Base-by-base conservation (phyloP, 805 yeast species). In the Kazachstania martiniae region DNA sequence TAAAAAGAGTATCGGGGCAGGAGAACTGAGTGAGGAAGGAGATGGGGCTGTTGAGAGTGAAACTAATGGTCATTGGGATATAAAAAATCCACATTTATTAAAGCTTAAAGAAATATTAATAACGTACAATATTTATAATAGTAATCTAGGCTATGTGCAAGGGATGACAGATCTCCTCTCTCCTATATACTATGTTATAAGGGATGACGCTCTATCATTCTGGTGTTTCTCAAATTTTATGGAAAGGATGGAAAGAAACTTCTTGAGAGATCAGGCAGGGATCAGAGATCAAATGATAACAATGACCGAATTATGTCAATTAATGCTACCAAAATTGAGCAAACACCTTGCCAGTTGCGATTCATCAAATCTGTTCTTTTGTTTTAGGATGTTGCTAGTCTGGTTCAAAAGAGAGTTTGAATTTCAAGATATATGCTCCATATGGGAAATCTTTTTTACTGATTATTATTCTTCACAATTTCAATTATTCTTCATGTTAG, bases 391-490 rank as follows among this genome's bases (percentile, higher is more conserved):
- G 97, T 61, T 91, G 12, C 63, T 91, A 25, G 96, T 91, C 3
- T 87, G 95, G 95, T 91, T 72, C 53, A 91, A 91, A 54, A 72
- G 98, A 31, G 98, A 91, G 49, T 78, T 91, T 41, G 70, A 68
- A 18, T 82, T 89, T 70, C 72, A 71, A 29, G 83, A 83, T 34
- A 81, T 84, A 1, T 60, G 81, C 49, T 63, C 70, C 18, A 64
- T 89, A n/a, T 89, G 97, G 97, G 98, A 89, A 50, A 75, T 81
- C 3, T 62, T 91, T 29, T 84, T 91, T 77, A 89, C 97, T 0
- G 89, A 89, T 58, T 79, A 62, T 47, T 76, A 83, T 48, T 72
- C 89, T 0, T 76, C 91, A 5, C 96, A 91, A 54, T 87, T 79
- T 53, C 93, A 86, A 44, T 58, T 91, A 23, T 86, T 91, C 49